phyloP scores from a whole-genome alignment of 2,329 filamentous ascomycete species.

The Emmonsia crescens region DNA sequence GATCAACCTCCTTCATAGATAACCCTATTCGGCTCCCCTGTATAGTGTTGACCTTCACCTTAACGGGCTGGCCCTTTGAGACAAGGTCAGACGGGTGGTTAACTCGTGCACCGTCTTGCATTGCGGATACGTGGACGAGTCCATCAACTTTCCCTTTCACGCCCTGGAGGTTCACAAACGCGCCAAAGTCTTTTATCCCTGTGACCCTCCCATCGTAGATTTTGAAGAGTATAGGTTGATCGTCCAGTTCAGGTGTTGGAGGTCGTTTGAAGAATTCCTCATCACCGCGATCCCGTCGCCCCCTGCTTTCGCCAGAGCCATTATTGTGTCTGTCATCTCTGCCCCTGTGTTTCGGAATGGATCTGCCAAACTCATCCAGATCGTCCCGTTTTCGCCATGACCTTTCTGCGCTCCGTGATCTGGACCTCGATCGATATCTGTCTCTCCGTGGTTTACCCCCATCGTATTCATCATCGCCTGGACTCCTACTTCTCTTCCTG shows the following conservation, averaged over 20 bases:
- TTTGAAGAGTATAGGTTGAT: constrained; percentile 70
- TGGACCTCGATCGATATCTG: constrained; percentile 42
- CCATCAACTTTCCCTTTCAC: constrained; percentile 85
- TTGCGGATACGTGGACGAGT: constrained; percentile 83
- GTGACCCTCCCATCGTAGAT: constrained; percentile 84
- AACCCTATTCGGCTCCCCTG: constrained; percentile 72
- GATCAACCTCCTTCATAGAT: constrained; percentile 96
- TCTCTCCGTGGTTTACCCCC: constrained; percentile 19
- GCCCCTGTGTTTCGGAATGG: constrained; percentile 27
- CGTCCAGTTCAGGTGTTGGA: constrained; percentile 66
- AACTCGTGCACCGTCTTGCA: constrained; percentile 73
- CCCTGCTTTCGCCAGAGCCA: constrained; percentile 33
- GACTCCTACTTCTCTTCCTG: constrained; percentile 46
- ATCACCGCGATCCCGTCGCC: constrained; percentile 28
- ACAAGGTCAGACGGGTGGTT: constrained; percentile 87
- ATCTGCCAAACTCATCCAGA: constrained; percentile 50
- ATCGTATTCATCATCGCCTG: constrained; percentile 39
- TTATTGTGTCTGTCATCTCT: constrained; percentile 31
- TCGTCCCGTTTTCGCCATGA: constrained; percentile 38
- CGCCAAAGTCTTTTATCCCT: constrained; percentile 89
- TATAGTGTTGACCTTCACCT: constrained; percentile 84
- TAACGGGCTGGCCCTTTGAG: constrained; percentile 68
- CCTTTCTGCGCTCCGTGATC: constrained; percentile 35
- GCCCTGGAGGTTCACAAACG: constrained; percentile 83
- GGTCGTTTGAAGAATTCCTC: constrained; percentile 55